Base-by-base conservation (phyloP, 192 early-diverging fungal species). In the Entomortierella parvispora region DNA sequence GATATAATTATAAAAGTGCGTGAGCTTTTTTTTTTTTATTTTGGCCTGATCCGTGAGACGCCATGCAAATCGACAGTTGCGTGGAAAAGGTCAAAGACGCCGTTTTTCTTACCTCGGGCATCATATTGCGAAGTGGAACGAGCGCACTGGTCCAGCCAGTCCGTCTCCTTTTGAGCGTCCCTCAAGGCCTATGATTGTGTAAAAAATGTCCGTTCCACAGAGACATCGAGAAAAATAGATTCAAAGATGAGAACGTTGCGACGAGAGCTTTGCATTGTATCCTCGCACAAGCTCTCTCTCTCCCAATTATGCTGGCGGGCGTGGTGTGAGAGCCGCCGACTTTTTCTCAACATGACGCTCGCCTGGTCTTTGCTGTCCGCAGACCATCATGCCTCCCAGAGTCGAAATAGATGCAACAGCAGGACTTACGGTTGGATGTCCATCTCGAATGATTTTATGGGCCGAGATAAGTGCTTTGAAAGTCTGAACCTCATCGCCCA, bases 381-480 rank as follows among this genome's bases (percentile, higher is more conserved):
- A 31, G 32, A 31, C 51, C 28, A 18, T 18, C 28, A 53, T 31
- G 51, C 51, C 28, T 31, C 51, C 28, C 15, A 53, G 22, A 31
- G 28, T 17, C 17, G 51, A 53, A 53, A 31, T 53, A 31, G 32
- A 53, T 15, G 32, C 25, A 51, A 53, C n/a, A n/a, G n/a, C 22
- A 11, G 17, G 22, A 81, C 84, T 56, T 86, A 93, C 93, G 46
- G 84, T 82, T 23, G 92, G 89, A 80, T 98, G 95, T 44, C 97
- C 97, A 69, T 92, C 90, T 54, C 94, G 91, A 57, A 98, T 93
- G 63, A 99, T 89, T 86, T 99, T 99, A 86, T 99, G 97, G 62
- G 93, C 85, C 20, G 91, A 87, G 70, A 99, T 95, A 60, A 99
- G 83, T 26, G 94, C 93, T 84, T 99, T 99, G 85, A 94, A 99